Base-by-base conservation (phyloP, 2,329 filamentous ascomycete genomes). In the Neofusicoccum sp. region DNA sequence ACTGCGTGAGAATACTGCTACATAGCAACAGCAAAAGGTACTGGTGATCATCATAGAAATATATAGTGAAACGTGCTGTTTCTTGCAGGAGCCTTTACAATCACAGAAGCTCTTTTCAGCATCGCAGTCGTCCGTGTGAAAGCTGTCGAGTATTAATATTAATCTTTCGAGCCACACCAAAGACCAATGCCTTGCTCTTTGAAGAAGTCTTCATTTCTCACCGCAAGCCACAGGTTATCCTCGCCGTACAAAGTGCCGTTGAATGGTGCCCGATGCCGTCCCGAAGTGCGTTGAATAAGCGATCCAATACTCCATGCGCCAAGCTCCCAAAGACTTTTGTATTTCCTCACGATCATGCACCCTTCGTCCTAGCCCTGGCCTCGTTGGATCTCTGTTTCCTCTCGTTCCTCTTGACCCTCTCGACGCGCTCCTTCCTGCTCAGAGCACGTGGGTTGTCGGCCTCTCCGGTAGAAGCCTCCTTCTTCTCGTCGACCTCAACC, bases 401-500 rank as follows among this genome's bases (percentile, higher is more conserved):
- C 70, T 79, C 77, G 56, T 80, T 78, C 67, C 78, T 71, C 69
- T 73, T 74, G 14, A 77, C 67, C 64, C 73, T 71, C 56, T 64
- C 77, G 65, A 77, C 84, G 75, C 87, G 84, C 68, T 87, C 86
- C 73, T 85, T 89, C 64, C 85, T 87, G 61, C 82, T 81, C 65
- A 87, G 80, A 65, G 81, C 86, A 67, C 85, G 86, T 64, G 70
- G 69, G 67, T 79, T 76, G 6, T 85, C 87, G 67, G 88, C 84
- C 77, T 89, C 86, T 66, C 78, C 80, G 43, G 80, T 83, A 79
- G 91, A 89, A 74, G 86, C 87, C 76, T 89, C 86, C 69, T 79
- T 79, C 75, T 82, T 81, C 68, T 89, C 86, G 73, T 97, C 90
- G 61, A 99, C 89, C 85, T 98, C 95, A 64, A 97, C 92, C 69